phyloP scores from a whole-genome alignment of 2,329 filamentous ascomycete genomes.

The Alternaria angustiovoidea region DNA sequence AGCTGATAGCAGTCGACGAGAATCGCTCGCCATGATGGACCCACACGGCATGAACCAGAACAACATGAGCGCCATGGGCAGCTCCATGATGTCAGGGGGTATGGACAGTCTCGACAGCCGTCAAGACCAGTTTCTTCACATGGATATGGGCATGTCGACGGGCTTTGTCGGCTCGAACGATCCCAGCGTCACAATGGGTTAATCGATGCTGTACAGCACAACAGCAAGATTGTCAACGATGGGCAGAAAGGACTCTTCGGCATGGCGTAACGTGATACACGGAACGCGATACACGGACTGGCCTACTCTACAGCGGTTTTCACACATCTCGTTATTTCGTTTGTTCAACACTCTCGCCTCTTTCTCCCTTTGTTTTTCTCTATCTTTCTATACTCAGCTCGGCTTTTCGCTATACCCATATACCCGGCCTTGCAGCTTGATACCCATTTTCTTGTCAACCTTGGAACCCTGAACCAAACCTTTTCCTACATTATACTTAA shows the following conservation, averaged over 20 bases:
- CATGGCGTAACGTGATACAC: constrained; percentile 16
- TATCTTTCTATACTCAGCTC: constrained; percentile 5
- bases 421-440: constrained; percentile 4
- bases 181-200: constrained; percentile 30
- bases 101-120: constrained; percentile 47
- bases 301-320: constrained; percentile 5
- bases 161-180: constrained; percentile 40
- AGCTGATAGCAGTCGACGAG: constrained; percentile 41
- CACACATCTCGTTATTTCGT: constrained; percentile 7
- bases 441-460: neutral
- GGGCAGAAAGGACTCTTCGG: constrained; percentile 6
- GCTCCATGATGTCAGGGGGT: constrained; percentile 33
- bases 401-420: constrained; percentile 7
- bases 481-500: neutral
- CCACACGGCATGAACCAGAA: constrained; percentile 33
- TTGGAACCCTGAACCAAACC: neutral
- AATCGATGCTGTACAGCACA: constrained; percentile 7
- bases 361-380: neutral
- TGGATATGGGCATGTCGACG: constrained; percentile 43
- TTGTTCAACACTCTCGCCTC: constrained; percentile 9
- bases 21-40: constrained; percentile 43
- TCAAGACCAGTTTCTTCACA: constrained; percentile 43
- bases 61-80: constrained; percentile 20
- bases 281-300: constrained; percentile 8
- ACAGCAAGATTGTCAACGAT: constrained; percentile 7